Evolutionary conservation across 495 filamentous ascomycete genomes (phyloP), one percentile per base, ranked within the genome.

Genomic region (Penicillium alfredii): DNA sequence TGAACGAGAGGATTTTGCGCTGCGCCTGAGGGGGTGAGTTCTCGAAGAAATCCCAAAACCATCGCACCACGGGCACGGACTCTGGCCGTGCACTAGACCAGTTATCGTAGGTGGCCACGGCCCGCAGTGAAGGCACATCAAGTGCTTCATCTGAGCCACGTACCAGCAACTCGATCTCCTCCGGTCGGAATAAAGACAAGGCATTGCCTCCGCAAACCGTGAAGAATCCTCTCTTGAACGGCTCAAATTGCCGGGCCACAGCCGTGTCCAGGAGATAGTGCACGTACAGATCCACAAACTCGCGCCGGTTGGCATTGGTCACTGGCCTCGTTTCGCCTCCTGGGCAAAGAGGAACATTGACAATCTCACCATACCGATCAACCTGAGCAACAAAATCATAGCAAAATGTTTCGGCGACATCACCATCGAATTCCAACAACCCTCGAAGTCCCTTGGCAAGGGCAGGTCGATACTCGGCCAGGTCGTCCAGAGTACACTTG

Each of bases 181-280:
- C 89, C 2, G 89, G 83, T n/a, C 87, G 77, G 56, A 96, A 95
- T 8, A 96, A 72, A 3, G 83, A 86, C 14, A 94, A 66, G 10
- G 88, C 89, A 56, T 94, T 94, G 14, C 88, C 86, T 19, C 83
- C 85, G 55, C 88, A 94, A 24, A 96, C 88, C 2, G 84, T 93
- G 63, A 84, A 96, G 59, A 96, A 96, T 3, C 89, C 89, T 28
- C 89, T 78, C 57, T 90, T 93, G 71, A 96, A 96, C 8, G 89
- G 90, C 60, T 95, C 90, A 39, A 89, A 96, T 51, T 96, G 89
- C 29, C 86, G 72, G 35, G 74, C 61, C 10, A 96, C 84, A 1
- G 83, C 73, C 13, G 76, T 80, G 53, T 95, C 88, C 10, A 96
- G 75, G 9, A 89, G 62, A 56, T 90, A 82, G 24, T 78, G 76